Evolutionary conservation across 805 yeast genomes (phyloP).

Genomic region (Pichia kluyveri): DNA sequence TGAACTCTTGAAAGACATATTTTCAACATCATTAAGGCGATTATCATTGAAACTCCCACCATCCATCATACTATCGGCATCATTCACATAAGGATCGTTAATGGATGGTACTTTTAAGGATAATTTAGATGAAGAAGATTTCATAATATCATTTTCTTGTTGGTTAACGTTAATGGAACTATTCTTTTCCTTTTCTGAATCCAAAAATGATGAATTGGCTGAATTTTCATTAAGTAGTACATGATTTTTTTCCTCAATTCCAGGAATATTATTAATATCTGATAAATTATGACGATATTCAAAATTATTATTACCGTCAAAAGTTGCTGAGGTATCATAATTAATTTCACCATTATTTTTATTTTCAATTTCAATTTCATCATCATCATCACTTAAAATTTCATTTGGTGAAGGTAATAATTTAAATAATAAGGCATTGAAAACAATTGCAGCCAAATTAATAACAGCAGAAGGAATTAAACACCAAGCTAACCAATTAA

Average conservation of each 20-base stretch:
- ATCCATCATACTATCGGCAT: not conserved
- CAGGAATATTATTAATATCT: too few relatives aligned
- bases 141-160: not conserved
- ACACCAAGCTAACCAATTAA: slow-evolving; percentile 67
- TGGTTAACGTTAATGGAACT: not conserved
- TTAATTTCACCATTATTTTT: too few relatives aligned
- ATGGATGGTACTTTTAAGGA: slow-evolving; percentile 8
- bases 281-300: too few relatives aligned
- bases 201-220: not conserved
- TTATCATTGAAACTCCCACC: not conserved
- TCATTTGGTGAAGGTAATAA: slow-evolving; percentile 10
- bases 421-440: slow-evolving; percentile 33
- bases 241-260: too few relatives aligned
- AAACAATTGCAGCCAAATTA: slow-evolving; percentile 41
- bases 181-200: slow-evolving; percentile 1
- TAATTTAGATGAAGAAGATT: not conserved
- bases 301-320: too few relatives aligned
- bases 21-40: not conserved
- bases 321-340: too few relatives aligned
- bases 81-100: slow-evolving; percentile 6
- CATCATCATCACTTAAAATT: slow-evolving; percentile 9
- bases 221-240: not conserved
- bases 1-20: slow-evolving; percentile 1
- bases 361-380: slow-evolving; percentile 1
- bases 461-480: slow-evolving; percentile 58